Percentiles rank a stretch among this genome's conserved stretches.
Conservation (phyloP, 306 rosid genomes). For the Erythrophleum fordii region DNA sequence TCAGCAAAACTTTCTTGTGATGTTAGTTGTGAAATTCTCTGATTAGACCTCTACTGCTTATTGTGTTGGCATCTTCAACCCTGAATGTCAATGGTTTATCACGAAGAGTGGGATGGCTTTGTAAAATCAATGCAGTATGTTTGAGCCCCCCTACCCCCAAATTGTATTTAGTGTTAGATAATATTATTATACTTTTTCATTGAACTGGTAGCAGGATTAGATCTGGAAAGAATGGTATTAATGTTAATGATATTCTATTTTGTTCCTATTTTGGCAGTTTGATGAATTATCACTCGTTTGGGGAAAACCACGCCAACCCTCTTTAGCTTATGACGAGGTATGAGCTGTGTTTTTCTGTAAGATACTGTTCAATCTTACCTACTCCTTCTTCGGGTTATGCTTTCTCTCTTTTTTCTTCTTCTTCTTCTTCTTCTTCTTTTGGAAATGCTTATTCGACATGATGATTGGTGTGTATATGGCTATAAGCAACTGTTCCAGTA, state of each 20-base stretch:
- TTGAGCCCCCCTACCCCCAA: neutral
- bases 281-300: constrained; percentile 79
- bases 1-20: constrained; percentile 5
- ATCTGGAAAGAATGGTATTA: neutral
- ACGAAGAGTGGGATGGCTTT: neutral
- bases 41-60: constrained; percentile 14
- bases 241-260: constrained; percentile 13
- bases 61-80: constrained; percentile 16
- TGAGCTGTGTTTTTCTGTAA: constrained; percentile 38
- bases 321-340: constrained; percentile 81
- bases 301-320: constrained; percentile 94
- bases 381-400: constrained; percentile 12
- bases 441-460: constrained; percentile 21
- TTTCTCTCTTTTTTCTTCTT: neutral
- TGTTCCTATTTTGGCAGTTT: constrained; percentile 62
- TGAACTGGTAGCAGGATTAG: neutral
- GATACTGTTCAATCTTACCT: neutral
- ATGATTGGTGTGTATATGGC: neutral
- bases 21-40: constrained; percentile 9
- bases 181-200: constrained; percentile 16
- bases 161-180: constrained; percentile 5
- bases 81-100: constrained; percentile 3
- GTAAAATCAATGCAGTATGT: constrained; percentile 3
- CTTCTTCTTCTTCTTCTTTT: neutral
- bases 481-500: constrained; percentile 9